A percentile compares a stretch with the other conserved stretches of the same genome.
Evolutionary conservation across 129 eudicot species (phyloP).

Genomic region (Helianthus annuus): DNA sequence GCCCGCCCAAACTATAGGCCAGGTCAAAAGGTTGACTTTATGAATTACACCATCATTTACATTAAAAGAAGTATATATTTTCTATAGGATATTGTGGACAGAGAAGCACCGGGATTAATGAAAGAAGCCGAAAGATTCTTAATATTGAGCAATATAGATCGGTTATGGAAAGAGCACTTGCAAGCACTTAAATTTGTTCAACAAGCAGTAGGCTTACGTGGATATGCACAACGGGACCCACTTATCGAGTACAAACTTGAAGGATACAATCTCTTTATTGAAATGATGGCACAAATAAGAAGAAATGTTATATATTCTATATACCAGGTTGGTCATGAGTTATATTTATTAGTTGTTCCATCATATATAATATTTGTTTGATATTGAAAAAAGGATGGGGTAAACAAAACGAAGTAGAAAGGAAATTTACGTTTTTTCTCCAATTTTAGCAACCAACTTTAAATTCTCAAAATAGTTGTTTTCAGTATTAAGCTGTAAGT

Average conservation of each 20-base stretch:
- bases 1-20: neutral
- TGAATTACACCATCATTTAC: conserved; percentile 2
- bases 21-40: neutral
- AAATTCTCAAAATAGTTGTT: no score
- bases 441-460: no score
- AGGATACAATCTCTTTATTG: conserved; percentile 97
- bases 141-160: conserved; percentile 88
- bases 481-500: no score
- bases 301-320: conserved; percentile 94
- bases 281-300: conserved; percentile 99
- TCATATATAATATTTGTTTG: neutral
- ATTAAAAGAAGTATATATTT: neutral
- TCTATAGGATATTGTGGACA: conserved; percentile 79
- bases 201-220: conserved; percentile 99
- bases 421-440: neutral
- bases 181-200: conserved; percentile 97
- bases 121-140: conserved; percentile 97
- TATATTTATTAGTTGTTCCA: neutral
- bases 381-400: neutral
- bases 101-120: conserved; percentile 90
- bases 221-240: conserved; percentile 99
- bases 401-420: neutral
- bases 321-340: conserved; percentile 63
- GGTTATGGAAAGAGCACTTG: conserved; percentile 99
- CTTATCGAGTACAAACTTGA: conserved; percentile 98